Percentiles rank a stretch among this genome's conserved stretches.
Conservation (phyloP, 352 stramenopile genomes). For the Pythium phragmitis region DNA sequence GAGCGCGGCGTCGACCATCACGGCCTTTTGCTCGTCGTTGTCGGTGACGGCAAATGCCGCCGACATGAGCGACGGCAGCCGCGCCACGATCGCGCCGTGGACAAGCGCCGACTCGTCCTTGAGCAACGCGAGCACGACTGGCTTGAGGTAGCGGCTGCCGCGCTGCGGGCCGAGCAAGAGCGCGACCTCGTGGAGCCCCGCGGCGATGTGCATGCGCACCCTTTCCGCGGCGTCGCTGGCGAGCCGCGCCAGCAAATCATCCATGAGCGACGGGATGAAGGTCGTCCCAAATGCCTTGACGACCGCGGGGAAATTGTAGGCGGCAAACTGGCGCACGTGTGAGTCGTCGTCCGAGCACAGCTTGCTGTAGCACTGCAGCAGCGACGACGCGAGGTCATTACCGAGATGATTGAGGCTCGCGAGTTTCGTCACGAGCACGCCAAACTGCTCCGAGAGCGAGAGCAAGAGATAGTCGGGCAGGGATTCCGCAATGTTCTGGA, state of each 20-base stretch:
- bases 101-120: conserved; percentile 62
- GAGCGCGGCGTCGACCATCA: conserved; percentile 52
- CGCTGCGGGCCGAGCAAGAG: conserved; percentile 57
- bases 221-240: conserved; percentile 17
- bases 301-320: conserved; percentile 79
- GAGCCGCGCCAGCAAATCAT: conserved; percentile 67
- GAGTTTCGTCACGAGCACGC: conserved; percentile 65
- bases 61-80: conserved; percentile 48
- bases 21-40: conserved; percentile 58
- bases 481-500: conserved; percentile 52
- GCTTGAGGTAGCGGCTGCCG: conserved; percentile 65
- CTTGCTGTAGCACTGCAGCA: conserved; percentile 63
- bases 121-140: conserved; percentile 49
- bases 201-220: conserved; percentile 60
- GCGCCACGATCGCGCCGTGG: conserved; percentile 60
- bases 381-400: conserved; percentile 43
- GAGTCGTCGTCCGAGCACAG: conserved; percentile 62
- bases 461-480: conserved; percentile 61
- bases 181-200: conserved; percentile 74
- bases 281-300: conserved; percentile 65
- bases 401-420: conserved; percentile 53
- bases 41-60: conserved; percentile 51
- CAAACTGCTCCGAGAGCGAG: conserved; percentile 53
- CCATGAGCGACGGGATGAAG: conserved; percentile 64
- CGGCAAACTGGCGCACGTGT: conserved; percentile 58